Evolutionary conservation across 495 filamentous ascomycete species (phyloP).

Genomic region (Hypoxylon crocopeplum): DNA sequence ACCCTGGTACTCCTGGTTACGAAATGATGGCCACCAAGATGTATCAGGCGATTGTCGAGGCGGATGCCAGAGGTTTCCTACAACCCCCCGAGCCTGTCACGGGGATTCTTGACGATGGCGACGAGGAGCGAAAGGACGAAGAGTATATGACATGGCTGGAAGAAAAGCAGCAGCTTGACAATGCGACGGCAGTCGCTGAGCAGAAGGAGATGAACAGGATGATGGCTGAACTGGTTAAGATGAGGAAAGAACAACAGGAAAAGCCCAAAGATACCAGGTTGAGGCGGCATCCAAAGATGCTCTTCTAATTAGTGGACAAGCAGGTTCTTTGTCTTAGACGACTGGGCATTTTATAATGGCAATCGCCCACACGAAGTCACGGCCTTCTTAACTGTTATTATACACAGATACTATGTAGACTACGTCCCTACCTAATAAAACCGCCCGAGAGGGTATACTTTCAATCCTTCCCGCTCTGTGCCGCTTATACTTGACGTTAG

Average conservation of each 20-base stretch:
- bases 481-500: neutral
- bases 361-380: constrained; percentile 32
- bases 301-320: constrained; percentile 30
- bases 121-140: constrained; percentile 41
- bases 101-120: constrained; percentile 41
- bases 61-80: constrained; percentile 39
- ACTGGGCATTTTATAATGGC: constrained; percentile 17
- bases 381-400: constrained; percentile 26
- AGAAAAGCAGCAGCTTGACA: constrained; percentile 22
- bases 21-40: constrained; percentile 47
- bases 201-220: constrained; percentile 38
- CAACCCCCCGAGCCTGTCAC: constrained; percentile 35
- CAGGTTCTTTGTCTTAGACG: constrained; percentile 25
- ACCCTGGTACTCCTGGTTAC: constrained; percentile 43
- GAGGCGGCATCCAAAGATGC: constrained; percentile 37
- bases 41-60: constrained; percentile 41
- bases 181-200: constrained; percentile 27
- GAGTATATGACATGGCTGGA: constrained; percentile 31
- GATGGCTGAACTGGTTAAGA: constrained; percentile 40
- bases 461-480: constrained; percentile 4
- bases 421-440: constrained; percentile 28
- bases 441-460: constrained; percentile 8
- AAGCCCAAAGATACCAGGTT: constrained; percentile 26
- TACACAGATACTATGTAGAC: constrained; percentile 33
- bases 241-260: constrained; percentile 26